Base-by-base conservation (phyloP, 2,329 filamentous ascomycete genomes). In the Trichophyton simii region DNA sequence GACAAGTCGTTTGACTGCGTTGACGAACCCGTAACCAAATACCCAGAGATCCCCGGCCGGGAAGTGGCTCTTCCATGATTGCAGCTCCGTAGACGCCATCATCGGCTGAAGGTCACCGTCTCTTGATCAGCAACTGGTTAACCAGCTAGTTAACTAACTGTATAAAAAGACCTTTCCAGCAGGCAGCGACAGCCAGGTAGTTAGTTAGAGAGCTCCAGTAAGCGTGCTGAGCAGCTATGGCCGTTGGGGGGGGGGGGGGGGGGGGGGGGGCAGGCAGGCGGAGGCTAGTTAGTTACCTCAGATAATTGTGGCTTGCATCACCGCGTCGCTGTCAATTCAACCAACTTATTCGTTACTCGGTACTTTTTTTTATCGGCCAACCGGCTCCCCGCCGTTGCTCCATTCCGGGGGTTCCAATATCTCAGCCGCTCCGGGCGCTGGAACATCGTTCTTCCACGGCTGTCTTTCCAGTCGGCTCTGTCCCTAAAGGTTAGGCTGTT, bases 1-100 rank as follows among this genome's bases (percentile, higher is more conserved):
- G 31, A 3, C 8, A 57, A 15, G n/a, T 20, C 22, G 13, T 13
- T 25, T 22, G 34, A 28, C 31, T 44, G 15, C 13, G 18, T 42
- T 25, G n/a, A 77, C 80, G 66, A 79, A 96, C 92, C 92, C 94
- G 71, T 97, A 99, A 64, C 94, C 94, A 75, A 96, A 97, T 54
- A 99, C 80, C 94, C 94, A 99, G 69, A 97, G 91, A 71, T 95
- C 89, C 41, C 82, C 78, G 25, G 77, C 67, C 1, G 74, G 73
- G 50, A 76, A 76, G 65, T 76, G 65, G 67, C 67, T 69, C 70
- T 71, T 68, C 75, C 77, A 83, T 73, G 70, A 71, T n/a, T 18
- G 18, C 42, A 58, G 28, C n/a, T 55, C 50, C 8, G 55, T 20
- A 38, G 54, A 57, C 15, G 54, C 11, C 54, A 57, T 41, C 18